Conservation (phyloP, 2,329 filamentous ascomycete genomes). For the Alternaria alternata region DNA sequence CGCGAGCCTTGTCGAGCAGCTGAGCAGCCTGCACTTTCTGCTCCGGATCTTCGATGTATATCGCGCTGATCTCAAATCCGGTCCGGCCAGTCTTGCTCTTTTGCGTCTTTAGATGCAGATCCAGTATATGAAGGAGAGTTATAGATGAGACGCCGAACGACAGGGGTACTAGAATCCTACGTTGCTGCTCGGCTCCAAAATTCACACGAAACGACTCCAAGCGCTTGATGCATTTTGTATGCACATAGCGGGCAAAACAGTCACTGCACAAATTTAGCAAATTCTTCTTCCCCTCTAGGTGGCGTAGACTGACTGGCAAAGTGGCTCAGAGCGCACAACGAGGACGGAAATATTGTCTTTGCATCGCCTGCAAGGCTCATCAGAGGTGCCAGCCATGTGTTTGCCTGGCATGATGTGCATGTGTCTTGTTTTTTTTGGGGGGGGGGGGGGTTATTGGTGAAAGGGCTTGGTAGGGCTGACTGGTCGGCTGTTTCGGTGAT, state of each 20-base stretch:
- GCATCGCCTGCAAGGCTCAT: constrained; percentile 64
- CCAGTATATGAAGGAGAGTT: constrained; percentile 77
- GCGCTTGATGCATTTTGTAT: constrained; percentile 81
- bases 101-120: constrained; percentile 73
- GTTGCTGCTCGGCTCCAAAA: constrained; percentile 55
- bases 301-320: constrained; percentile 63
- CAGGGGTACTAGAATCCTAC: constrained; percentile 76
- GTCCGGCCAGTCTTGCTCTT: constrained; percentile 69
- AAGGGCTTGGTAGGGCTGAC: constrained; percentile 19
- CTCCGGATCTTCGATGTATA: constrained; percentile 55
- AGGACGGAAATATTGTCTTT: constrained; percentile 60
- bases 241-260: constrained; percentile 82
- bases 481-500: constrained; percentile 5
- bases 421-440: too few species aligned
- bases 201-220: constrained; percentile 70
- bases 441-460: not conserved
- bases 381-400: constrained; percentile 21
- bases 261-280: constrained; percentile 56
- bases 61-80: constrained; percentile 71
- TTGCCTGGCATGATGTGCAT: constrained; percentile 45
- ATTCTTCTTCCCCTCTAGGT: constrained; percentile 6
- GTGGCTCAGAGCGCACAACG: constrained; percentile 64
- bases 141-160: constrained; percentile 86
- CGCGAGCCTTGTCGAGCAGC: constrained; percentile 53
- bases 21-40: constrained; percentile 9